Evolutionary conservation across 148 eudicot species (phyloP).

Genomic region (Camellia granthamiana): DNA sequence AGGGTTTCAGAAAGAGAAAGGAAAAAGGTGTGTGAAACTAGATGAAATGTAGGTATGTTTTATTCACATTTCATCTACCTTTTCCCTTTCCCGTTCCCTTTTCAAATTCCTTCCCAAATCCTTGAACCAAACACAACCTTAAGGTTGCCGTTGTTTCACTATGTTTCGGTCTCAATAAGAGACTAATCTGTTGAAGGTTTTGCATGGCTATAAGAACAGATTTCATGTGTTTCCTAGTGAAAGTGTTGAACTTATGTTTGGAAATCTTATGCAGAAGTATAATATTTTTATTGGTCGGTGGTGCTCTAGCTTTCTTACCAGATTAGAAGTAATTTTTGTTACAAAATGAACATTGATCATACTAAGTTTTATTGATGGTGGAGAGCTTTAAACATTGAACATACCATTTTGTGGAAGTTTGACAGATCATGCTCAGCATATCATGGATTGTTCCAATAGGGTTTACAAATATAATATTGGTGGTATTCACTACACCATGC

Average conservation of each 20-base stretch:
- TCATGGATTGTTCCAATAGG: too few relatives aligned
- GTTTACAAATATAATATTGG: neutral
- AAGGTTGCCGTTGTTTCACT: neutral
- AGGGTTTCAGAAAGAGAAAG: too few relatives aligned
- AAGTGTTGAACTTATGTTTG: slow-evolving; percentile 5
- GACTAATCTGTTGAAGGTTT: neutral
- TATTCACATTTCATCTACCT: too few relatives aligned
- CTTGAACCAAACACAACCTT: neutral
- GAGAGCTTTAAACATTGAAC: neutral
- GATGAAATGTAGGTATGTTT: too few relatives aligned
- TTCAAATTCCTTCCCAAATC: too few relatives aligned
- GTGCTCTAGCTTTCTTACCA: neutral
- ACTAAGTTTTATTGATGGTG: neutral
- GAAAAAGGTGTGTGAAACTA: too few relatives aligned
- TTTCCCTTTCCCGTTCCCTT: too few relatives aligned
- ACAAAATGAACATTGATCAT: neutral
- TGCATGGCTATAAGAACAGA: neutral
- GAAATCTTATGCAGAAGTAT: neutral
- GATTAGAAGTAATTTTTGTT: neutral
- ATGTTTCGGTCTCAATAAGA: neutral
- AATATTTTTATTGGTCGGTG: neutral
- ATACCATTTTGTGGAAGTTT: neutral
- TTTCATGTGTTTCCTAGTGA: neutral
- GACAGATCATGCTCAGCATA: neutral
- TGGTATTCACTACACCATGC: neutral